phyloP scores from a whole-genome alignment of 345 rosid genomes.

The Litchi chinensis region DNA sequence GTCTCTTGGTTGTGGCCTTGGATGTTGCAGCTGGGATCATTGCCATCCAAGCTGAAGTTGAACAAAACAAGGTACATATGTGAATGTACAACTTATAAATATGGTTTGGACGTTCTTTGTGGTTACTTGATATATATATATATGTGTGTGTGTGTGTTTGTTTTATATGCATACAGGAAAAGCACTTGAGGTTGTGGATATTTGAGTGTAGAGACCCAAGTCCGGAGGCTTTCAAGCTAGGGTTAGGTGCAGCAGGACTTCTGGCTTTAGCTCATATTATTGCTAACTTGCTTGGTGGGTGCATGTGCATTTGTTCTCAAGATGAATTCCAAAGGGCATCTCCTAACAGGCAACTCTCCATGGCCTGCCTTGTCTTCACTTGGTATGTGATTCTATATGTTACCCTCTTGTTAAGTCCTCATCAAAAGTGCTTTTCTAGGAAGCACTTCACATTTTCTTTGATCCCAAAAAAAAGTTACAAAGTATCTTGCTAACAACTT shows the following conservation, averaged over 20 bases:
- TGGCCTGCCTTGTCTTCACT: slow-evolving; percentile 69
- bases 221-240: slow-evolving; percentile 76
- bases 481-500: too few species aligned
- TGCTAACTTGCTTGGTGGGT: slow-evolving; percentile 74
- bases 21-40: slow-evolving; percentile 85
- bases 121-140: neutral
- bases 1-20: slow-evolving; percentile 73
- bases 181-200: slow-evolving; percentile 79
- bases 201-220: slow-evolving; percentile 93
- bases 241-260: slow-evolving; percentile 74
- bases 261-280: slow-evolving; percentile 67
- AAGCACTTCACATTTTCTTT: too few species aligned
- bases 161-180: slow-evolving; percentile 47
- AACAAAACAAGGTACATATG: slow-evolving; percentile 72
- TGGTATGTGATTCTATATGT: slow-evolving; percentile 47
- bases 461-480: too few species aligned
- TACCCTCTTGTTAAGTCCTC: too few species aligned
- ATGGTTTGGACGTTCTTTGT: neutral
- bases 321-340: slow-evolving; percentile 76
- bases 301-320: slow-evolving; percentile 83
- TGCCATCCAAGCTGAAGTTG: slow-evolving; percentile 87
- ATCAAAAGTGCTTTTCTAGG: too few species aligned
- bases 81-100: neutral
- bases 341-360: slow-evolving; percentile 64
- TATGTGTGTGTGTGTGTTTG: neutral